Conservation (phyloP, 352 stramenopile genomes). For the Hyaloperonospora arabidopsidis region DNA sequence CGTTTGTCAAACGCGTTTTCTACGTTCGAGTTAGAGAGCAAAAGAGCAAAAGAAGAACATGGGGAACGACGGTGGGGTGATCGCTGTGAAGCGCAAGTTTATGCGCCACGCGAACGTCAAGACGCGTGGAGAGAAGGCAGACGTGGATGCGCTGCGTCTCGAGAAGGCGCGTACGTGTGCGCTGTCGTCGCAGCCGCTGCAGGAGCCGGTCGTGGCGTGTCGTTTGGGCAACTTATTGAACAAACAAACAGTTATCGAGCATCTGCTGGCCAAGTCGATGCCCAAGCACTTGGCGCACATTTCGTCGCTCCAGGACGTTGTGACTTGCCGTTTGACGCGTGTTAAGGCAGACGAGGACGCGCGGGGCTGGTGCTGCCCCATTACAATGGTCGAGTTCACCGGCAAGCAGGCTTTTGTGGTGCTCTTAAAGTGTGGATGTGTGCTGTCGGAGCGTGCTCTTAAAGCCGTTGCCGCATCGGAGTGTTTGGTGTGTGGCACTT, state of each 20-base stretch:
- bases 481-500: slow-evolving; percentile 57
- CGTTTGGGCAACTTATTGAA: slow-evolving; percentile 89
- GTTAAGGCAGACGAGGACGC: slow-evolving; percentile 12
- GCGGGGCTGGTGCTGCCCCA: slow-evolving; percentile 46
- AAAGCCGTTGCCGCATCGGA: slow-evolving; percentile 74
- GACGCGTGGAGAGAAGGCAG: slow-evolving; percentile 51
- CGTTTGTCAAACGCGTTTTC: too few species aligned
- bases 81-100: slow-evolving; percentile 92
- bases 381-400: slow-evolving; percentile 85
- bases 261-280: slow-evolving; percentile 72
- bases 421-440: slow-evolving; percentile 73
- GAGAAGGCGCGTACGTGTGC: slow-evolving; percentile 72
- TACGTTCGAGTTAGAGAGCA: too few species aligned
- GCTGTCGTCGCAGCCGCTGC: slow-evolving; percentile 71
- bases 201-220: slow-evolving; percentile 82
- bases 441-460: slow-evolving; percentile 82
- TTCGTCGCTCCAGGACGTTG: slow-evolving; percentile 81
- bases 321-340: slow-evolving; percentile 53
- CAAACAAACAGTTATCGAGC: slow-evolving; percentile 84
- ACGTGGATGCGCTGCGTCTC: slow-evolving; percentile 46
- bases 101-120: slow-evolving; percentile 85
- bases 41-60: slow-evolving; percentile 32
- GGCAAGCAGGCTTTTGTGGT: slow-evolving; percentile 83
- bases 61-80: slow-evolving; percentile 89
- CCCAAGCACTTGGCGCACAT: slow-evolving; percentile 72